Evolutionary conservation across 2,329 filamentous ascomycete species (phyloP).

Genomic region (Epichloe coenophiala): DNA sequence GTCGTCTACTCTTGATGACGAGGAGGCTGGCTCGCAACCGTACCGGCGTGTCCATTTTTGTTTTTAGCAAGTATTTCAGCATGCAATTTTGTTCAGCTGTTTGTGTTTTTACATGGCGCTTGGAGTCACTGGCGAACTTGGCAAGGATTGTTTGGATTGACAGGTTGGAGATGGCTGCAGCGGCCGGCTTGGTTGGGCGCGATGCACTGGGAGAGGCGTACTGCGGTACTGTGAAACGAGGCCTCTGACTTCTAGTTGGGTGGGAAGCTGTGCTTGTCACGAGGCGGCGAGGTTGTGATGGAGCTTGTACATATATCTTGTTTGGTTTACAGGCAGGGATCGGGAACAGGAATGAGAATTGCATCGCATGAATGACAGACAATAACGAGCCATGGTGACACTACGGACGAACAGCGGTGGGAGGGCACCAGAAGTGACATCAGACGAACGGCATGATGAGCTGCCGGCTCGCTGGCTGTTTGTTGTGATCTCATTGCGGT

Average conservation of each 20-base stretch:
- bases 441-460: background rate
- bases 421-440: background rate
- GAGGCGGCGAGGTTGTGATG: conserved; percentile 13
- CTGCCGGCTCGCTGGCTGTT: background rate
- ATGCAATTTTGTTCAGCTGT: conserved; percentile 16
- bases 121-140: conserved; percentile 26
- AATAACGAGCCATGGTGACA: background rate
- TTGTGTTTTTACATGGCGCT: conserved; percentile 27
- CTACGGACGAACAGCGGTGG: background rate
- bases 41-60: conserved; percentile 15
- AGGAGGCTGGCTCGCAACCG: conserved; percentile 1
- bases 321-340: conserved; percentile 19
- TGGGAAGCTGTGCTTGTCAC: conserved; percentile 5
- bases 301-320: conserved; percentile 29
- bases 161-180: conserved; percentile 22
- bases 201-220: conserved; percentile 3
- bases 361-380: conserved; percentile 13
- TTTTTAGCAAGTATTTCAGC: conserved; percentile 22
- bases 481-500: background rate
- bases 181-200: conserved; percentile 1
- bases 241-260: background rate
- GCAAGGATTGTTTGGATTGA: conserved; percentile 20
- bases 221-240: background rate
- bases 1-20: background rate
- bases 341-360: conserved; percentile 18